Evolutionary conservation across 768 basidiomycete genomes (phyloP), one percentile per base, ranked within the genome.

Genomic region (Leccinum arenicola): DNA sequence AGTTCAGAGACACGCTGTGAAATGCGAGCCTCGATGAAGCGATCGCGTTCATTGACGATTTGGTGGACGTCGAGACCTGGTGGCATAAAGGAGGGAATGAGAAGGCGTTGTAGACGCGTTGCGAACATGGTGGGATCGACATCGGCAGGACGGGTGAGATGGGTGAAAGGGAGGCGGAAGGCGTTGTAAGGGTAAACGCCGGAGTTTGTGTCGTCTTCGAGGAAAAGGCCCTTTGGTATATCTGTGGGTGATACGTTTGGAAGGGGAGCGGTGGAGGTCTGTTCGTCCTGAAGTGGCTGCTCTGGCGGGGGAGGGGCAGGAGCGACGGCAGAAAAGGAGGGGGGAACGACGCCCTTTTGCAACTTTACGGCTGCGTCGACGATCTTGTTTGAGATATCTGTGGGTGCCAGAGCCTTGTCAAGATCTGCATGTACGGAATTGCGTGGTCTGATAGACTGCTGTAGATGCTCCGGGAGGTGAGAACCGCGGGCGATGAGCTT

Each of bases 131-230:
- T 74, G 14, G 86, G 85, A 68, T 85, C 85, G 52, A 77, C 79
- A 54, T 85, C 84, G 31, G 82, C 63, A 25, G 81, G 77, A 40
- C 89, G 86, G 60, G 88, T 86, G 63, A 91, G 84, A 62, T 92
- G 88, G 3, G 86, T 79, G 71, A 95, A 89, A 12, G 95, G 95
- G 66, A 94, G 85, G 29, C 83, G 81, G 70, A 85, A 95, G 19
- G 95, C 88, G 71, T 96, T 96, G 78, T 95, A 95, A 3, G 95
- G 95, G 67, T 95, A 94, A 59, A 95, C 87, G 43, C 85, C 84
- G 0, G 93, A 94, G 58, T 84, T 79, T 54, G 83, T 77, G 70
- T 95, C 85, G 69, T 90, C 89, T 61, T 96, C 93, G 31, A 91
- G 77, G 74, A 85, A 87, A 6, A 85, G 84, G 0, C 86, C 88